Evolutionary conservation across 2,329 filamentous ascomycete genomes (phyloP).

Genomic region (Cordyceps pruinosa): DNA sequence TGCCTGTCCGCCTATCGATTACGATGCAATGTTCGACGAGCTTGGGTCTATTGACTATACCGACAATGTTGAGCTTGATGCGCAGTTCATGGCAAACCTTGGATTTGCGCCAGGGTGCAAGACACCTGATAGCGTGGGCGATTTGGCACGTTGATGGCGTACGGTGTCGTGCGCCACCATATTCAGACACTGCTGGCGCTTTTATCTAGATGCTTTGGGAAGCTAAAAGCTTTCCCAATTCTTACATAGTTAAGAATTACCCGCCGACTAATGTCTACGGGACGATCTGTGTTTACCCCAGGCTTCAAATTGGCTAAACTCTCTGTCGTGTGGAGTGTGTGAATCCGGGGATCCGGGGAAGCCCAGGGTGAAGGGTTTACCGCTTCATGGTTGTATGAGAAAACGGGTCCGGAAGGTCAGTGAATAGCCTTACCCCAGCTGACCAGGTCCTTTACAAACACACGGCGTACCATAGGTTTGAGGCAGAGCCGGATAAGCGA

Average conservation of each 20-base stretch:
- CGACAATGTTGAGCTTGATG: slow-evolving; percentile 46
- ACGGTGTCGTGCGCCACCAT: not conserved
- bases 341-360: no score
- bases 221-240: not conserved
- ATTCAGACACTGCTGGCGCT: no score
- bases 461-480: not conserved
- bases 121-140: slow-evolving; percentile 38
- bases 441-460: not conserved
- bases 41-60: slow-evolving; percentile 44
- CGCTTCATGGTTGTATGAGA: not conserved
- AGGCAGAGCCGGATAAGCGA: not conserved
- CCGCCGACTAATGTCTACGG: not conserved
- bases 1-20: slow-evolving; percentile 31
- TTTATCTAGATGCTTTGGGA: not conserved
- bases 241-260: not conserved
- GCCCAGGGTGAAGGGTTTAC: not conserved
- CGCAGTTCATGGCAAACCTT: slow-evolving; percentile 60
- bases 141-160: slow-evolving; percentile 20
- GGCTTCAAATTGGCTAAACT: no score
- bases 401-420: not conserved
- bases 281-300: not conserved
- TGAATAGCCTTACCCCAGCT: not conserved
- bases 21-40: slow-evolving; percentile 46
- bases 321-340: no score
- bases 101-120: slow-evolving; percentile 58